Evolutionary conservation across 495 filamentous ascomycete genomes (phyloP).

Genomic region (Letharia columbiana): DNA sequence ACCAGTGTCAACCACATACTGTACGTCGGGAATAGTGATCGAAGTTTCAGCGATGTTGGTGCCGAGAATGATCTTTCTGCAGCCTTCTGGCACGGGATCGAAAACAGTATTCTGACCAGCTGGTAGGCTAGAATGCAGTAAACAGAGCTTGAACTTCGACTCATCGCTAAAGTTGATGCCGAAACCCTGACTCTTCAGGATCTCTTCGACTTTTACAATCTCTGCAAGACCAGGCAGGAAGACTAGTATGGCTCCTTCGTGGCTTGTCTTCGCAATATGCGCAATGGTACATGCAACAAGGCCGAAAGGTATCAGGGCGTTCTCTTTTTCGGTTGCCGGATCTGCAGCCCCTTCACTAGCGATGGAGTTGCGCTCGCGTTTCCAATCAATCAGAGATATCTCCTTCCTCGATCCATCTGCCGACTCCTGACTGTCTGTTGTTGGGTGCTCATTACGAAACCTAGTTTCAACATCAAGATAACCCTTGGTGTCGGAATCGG

Average conservation of each 20-base stretch:
- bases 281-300: slow-evolving; percentile 43
- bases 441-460: slow-evolving; percentile 19
- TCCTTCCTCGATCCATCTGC: slow-evolving; percentile 25
- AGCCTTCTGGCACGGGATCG: slow-evolving; percentile 37
- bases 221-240: slow-evolving; percentile 52
- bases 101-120: slow-evolving; percentile 41
- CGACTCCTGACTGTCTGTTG: slow-evolving; percentile 15
- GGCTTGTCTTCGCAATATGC: slow-evolving; percentile 42
- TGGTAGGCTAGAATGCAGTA: slow-evolving; percentile 45
- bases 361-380: slow-evolving; percentile 30
- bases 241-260: slow-evolving; percentile 46
- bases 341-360: slow-evolving; percentile 25
- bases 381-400: slow-evolving; percentile 39
- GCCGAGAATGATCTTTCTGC: slow-evolving; percentile 48
- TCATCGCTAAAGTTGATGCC: slow-evolving; percentile 40
- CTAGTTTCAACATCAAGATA: slow-evolving; percentile 33
- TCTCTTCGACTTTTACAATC: slow-evolving; percentile 35
- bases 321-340: slow-evolving; percentile 34
- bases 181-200: slow-evolving; percentile 27
- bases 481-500: slow-evolving; percentile 29
- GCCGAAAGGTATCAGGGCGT: slow-evolving; percentile 39
- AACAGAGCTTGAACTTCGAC: slow-evolving; percentile 38
- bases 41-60: slow-evolving; percentile 57
- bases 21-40: slow-evolving; percentile 51
- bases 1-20: slow-evolving; percentile 49